These are phyloP conservation scores for Domatiomyces globalis DNA, from an alignment of 2,329 filamentous ascomycete genomes.

Conservation along the genomic window DNA sequence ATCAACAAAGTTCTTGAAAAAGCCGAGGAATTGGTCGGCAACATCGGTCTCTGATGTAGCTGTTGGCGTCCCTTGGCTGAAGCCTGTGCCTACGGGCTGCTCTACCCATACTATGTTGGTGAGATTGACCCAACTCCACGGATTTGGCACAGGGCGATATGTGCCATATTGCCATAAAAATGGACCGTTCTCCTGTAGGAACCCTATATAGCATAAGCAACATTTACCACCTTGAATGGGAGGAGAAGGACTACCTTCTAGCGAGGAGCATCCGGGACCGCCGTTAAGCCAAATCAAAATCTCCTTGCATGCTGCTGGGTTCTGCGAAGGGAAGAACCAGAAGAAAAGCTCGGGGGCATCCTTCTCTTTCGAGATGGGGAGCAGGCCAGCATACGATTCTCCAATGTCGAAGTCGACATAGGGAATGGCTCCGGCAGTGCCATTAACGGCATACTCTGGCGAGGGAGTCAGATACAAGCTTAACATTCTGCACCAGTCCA, in stretches of 20 bases:
- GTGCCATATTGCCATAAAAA: conserved; percentile 22
- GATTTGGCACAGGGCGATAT: conserved; percentile 20
- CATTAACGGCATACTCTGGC: conserved; percentile 49
- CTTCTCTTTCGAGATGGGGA: conserved; percentile 38
- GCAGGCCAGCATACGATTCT: conserved; percentile 29
- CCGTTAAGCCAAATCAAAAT: conserved; percentile 54
- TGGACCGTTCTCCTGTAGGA: conserved; percentile 44
- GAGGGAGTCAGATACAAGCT: background rate
- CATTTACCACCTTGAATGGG: conserved; percentile 45
- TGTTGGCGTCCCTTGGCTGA: conserved; percentile 49
- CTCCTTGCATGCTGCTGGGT: conserved; percentile 31
- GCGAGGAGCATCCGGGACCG: conserved; percentile 89
- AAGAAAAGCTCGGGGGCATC: conserved; percentile 34
- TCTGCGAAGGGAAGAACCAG: conserved; percentile 36
- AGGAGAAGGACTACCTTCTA: conserved; percentile 29
- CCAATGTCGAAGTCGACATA: conserved; percentile 55
- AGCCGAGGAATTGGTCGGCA: conserved; percentile 58
- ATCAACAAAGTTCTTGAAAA: conserved; percentile 64
- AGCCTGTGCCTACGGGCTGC: conserved; percentile 46
- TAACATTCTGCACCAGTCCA: background rate
- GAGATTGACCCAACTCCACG: conserved; percentile 58
- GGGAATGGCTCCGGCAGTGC: conserved; percentile 41
- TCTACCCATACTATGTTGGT: conserved; percentile 58
- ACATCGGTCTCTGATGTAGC: conserved; percentile 54
- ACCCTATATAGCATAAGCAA: conserved; percentile 29